Base-by-base conservation (phyloP, 208 protist genomes). In the Trypanosomatidae sp. region DNA sequence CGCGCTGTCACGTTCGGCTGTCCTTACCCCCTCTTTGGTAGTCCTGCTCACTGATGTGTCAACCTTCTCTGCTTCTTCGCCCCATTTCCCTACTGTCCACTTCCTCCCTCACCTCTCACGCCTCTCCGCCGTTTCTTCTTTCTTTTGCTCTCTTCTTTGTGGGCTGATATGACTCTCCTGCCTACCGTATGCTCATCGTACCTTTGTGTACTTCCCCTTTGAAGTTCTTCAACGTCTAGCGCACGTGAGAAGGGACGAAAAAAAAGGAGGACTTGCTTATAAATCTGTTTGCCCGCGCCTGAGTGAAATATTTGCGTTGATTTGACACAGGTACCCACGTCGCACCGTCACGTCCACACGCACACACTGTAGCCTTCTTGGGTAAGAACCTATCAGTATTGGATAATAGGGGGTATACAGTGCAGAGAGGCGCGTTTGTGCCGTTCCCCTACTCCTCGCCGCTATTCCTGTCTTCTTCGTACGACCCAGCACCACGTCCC, bases 401-500 rank as follows among this genome's bases (percentile, higher is more conserved):
- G n/a, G 44, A n/a, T 19, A 46, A 47, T 12, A 65, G 22, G 41
- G 22, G 41, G 22, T 30, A 41, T 13, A 65, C 60, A 47, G 39
- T 5, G 60, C 8, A 47, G 28, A 47, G 19, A 65, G 33, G 28
- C 58, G 10, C 12, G 36, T n/a, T 36, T 44, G 58, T 43, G 19
- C 17, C 10, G 17, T 46, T 17, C 46, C 41, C 13, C 10, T 25
- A 19, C 22, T 68, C 64, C 19, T 39, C 64, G 10, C 13, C 44
- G 8, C n/a, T 19, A 36, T 47, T 9, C n/a, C 28, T 1, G 10
- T 9, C 3, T 53, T 53, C 46, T 15, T 33, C 46, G 41, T 53
- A 12, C 10, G 44, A 53, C n/a, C 12, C 17, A 43, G 17, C 28
- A 73, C 66, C 7, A 79, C 74, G 68, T 50, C 46, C 43, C n/a